These are phyloP conservation scores for Gloeostereum incarnatum DNA, from an alignment of 768 basidiomycete genomes.

Conservation along the genomic window DNA sequence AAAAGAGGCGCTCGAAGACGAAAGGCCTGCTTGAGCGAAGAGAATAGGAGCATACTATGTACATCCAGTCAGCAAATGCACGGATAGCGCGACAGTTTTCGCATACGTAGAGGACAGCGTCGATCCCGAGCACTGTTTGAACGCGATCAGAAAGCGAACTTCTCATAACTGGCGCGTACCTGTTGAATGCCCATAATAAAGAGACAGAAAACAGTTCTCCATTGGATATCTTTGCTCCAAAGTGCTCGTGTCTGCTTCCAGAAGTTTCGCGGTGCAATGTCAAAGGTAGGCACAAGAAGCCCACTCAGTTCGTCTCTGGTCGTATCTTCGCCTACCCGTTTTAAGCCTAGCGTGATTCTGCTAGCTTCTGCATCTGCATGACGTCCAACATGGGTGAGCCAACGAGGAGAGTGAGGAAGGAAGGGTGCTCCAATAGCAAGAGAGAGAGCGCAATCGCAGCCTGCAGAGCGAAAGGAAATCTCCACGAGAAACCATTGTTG, in stretches of 20 bases:
- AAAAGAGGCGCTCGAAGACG: constrained; percentile 34
- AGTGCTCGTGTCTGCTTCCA: constrained; percentile 13
- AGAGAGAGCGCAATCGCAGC: constrained; percentile 16
- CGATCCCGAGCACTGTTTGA: constrained; percentile 20
- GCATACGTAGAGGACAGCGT: constrained; percentile 22
- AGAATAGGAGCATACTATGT: constrained; percentile 34
- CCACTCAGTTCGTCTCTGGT: too few species aligned
- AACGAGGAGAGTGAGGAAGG: constrained; percentile 30
- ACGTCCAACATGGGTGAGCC: constrained; percentile 26
- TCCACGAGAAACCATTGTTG: constrained; percentile 23
- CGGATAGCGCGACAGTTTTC: neutral
- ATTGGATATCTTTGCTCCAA: constrained; percentile 16
- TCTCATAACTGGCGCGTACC: constrained; percentile 15
- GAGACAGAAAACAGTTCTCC: constrained; percentile 26
- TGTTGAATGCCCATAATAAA: constrained; percentile 36
- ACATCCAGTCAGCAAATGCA: neutral
- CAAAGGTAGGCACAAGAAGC: too few species aligned
- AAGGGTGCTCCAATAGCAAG: constrained; percentile 20
- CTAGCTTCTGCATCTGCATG: constrained; percentile 20
- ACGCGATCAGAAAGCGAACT: constrained; percentile 5
- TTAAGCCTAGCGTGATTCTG: constrained; percentile 14
- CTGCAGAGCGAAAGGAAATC: constrained; percentile 26
- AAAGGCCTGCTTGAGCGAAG: constrained; percentile 43
- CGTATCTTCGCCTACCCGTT: constrained; percentile 19
- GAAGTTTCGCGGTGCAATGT: constrained; percentile 3